Evolutionary conservation across 163 green algal species (phyloP).

Genomic region (Picocystis sp.): DNA sequence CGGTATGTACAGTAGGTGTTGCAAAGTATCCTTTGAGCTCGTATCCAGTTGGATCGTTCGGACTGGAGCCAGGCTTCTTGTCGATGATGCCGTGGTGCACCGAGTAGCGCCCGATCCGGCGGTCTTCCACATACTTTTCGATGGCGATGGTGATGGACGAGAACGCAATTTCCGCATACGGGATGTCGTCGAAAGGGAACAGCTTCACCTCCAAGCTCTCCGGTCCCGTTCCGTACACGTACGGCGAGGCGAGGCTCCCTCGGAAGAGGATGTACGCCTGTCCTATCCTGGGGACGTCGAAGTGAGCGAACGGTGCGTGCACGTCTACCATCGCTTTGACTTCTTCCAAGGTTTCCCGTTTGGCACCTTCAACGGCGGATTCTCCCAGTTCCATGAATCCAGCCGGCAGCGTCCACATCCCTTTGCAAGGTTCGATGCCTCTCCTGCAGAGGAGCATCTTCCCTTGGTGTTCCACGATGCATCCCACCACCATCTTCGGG

Average conservation of each 20-base stretch:
- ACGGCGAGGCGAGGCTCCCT: slow-evolving; percentile 26
- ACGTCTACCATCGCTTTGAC: slow-evolving; percentile 42
- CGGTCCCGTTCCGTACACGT: slow-evolving; percentile 34
- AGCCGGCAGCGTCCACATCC: slow-evolving; percentile 70
- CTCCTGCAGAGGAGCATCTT: slow-evolving; percentile 57
- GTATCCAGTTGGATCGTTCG: slow-evolving; percentile 23
- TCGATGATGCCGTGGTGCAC: slow-evolving; percentile 34
- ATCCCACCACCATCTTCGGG: slow-evolving; percentile 64
- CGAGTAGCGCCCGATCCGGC: slow-evolving; percentile 14
- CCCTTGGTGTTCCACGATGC: slow-evolving; percentile 60
- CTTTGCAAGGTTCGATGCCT: slow-evolving; percentile 65
- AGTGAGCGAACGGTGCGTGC: slow-evolving; percentile 45
- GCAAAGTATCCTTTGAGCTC: slow-evolving; percentile 12
- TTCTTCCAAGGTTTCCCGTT: slow-evolving; percentile 69
- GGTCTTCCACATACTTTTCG: slow-evolving; percentile 25
- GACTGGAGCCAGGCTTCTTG: slow-evolving; percentile 20
- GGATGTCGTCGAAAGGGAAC: slow-evolving; percentile 51
- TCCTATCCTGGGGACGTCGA: slow-evolving; percentile 61
- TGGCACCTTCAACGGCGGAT: slow-evolving; percentile 36
- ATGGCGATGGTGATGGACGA: slow-evolving; percentile 31
- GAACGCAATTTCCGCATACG: slow-evolving; percentile 50
- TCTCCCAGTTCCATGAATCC: slow-evolving; percentile 60
- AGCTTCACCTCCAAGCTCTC: slow-evolving; percentile 56
- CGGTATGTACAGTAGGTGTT: no score
- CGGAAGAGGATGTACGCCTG: slow-evolving; percentile 11